Base-by-base conservation (phyloP, 1,284 basidiomycete genomes). In the Cerioporus squamosus region DNA sequence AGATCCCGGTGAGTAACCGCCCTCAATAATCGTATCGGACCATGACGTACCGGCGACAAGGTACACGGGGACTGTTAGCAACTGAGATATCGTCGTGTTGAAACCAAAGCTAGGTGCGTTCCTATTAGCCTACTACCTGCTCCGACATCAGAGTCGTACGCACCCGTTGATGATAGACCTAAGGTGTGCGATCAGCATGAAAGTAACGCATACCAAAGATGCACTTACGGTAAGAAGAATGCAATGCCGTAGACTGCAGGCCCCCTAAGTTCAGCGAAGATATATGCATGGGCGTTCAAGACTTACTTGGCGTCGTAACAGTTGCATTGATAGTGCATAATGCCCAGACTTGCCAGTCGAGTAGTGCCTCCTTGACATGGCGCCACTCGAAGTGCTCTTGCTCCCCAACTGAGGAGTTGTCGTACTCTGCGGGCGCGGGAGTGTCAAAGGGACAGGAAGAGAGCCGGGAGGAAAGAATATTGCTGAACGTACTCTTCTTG, bases 1-100 rank as follows among this genome's bases (percentile, higher is more conserved):
- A n/a, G n/a, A n/a, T n/a, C n/a, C n/a, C 18, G 20, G 39, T 15
- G 39, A 22, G 20, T 22, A 43, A 22, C 18, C 6, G 40, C 40
- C 18, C 6, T 18, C 8, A 17, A 17, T 14, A 36, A 14, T 5
- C n/a, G 40, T 6, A 22, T 22, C 7, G 5, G 40, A n/a, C 9
- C n/a, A 8, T 20, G 9, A 73, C 82, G 59, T 65, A 86, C 85
- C 82, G 0, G 85, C 84, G 51, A 82, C 73, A n/a, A 86, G 69
- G 65, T 90, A 90, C n/a, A 87, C 84, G 0, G 89, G 89, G 0
- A 90, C 81, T 0, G 87, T 88, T 17, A 90, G 76, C 0, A 91
- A 76, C 63, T 90, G 86, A 55, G 81, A 84, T 59, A 86, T 76
- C 0, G 85, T 73, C 2, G 82, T 74, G 9, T 77, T 73, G 65